Evolutionary conservation across 2,329 filamentous ascomycete species (phyloP), one percentile per base, ranked within the genome.

Genomic region (Clarireedia monteithiana): DNA sequence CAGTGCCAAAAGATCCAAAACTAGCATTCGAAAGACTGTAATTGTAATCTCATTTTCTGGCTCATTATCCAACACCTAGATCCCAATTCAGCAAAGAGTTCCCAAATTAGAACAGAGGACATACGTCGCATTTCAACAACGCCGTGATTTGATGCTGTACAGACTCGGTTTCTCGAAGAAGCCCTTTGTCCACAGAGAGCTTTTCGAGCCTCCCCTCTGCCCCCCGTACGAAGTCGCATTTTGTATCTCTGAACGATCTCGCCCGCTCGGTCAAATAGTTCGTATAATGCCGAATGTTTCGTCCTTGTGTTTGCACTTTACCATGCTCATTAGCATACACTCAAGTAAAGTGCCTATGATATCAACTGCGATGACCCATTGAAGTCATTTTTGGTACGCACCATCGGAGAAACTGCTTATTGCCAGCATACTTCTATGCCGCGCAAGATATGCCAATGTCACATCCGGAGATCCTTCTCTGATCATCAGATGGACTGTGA

Each of bases 401-500:
- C 91, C 89, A 74, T 97, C 91, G 46, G 91, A 92, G 68, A 96
- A 95, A 69, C 84, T 86, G 72, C 90, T 94, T 64, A 96, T 89
- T 20, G 89, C 89, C 61, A 99, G 78, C 69, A 89, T 82, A 65
- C 87, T 88, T 55, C 89, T 87, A 68, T 92, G 87, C 63, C 88
- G 86, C 45, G 91, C 81, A 36, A 99, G 81, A 67, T 89, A 96
- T 59, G 84, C 81, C 62, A 99, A 77, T 2, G 94, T 96, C 49
- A 91, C 88, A 70, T 97, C 90, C 36, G 86, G 84, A 61, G 91
- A 86, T 53, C 94, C 94, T 74, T 99, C 94, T 64, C 94, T 84
- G 69, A 99, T 94, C 94, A 99, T 97, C 59, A 97, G 77, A 71
- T 99, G 94, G 48, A 95, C 84, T 49, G 95, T 94, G 66, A 97